Percentiles rank a stretch among this genome's conserved stretches.
phyloP scores from a whole-genome alignment of 345 rosid genomes.

The Pistacia atlantica region DNA sequence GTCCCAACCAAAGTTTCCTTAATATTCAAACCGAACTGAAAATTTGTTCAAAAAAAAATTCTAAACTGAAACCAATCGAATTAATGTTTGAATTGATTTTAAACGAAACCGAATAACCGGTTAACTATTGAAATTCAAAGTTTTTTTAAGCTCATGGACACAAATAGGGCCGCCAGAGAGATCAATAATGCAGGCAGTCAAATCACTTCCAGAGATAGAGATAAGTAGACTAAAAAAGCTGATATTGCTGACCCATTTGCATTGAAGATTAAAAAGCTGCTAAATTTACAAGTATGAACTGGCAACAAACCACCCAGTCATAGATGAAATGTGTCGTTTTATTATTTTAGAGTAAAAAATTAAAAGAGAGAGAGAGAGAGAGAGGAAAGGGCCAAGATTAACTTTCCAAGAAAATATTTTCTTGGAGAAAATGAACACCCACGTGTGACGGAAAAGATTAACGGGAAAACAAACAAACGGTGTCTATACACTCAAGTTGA shows the following conservation, averaged over 20 bases:
- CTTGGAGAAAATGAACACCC: neutral
- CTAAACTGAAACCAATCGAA: too few relatives aligned
- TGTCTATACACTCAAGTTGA: too few relatives aligned
- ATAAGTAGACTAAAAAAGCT: slow-evolving; percentile 1
- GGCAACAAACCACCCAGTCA: neutral
- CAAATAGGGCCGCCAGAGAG: slow-evolving; percentile 26
- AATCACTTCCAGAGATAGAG: slow-evolving; percentile 30
- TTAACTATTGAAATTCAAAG: slow-evolving; percentile 2
- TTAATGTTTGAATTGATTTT: too few relatives aligned
- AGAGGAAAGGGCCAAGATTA: neutral
- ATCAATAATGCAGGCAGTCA: slow-evolving; percentile 5
- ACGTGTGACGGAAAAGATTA: neutral
- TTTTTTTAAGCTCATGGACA: slow-evolving; percentile 36
- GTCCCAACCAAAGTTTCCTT: too few relatives aligned
- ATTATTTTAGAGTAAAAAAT: neutral
- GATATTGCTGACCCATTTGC: slow-evolving; percentile 2
- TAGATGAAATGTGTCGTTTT: slow-evolving; percentile 10
- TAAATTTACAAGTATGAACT: slow-evolving; percentile 1
- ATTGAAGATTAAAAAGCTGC: slow-evolving; percentile 1
- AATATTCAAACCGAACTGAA: too few relatives aligned
- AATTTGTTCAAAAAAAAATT: too few relatives aligned
- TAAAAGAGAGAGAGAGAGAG: neutral
- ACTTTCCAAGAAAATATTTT: neutral
- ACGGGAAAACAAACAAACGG: neutral
- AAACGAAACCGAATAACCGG: too few relatives aligned